Base-by-base conservation (phyloP, 140 eudicot species). In the Anethum foeniculum region DNA sequence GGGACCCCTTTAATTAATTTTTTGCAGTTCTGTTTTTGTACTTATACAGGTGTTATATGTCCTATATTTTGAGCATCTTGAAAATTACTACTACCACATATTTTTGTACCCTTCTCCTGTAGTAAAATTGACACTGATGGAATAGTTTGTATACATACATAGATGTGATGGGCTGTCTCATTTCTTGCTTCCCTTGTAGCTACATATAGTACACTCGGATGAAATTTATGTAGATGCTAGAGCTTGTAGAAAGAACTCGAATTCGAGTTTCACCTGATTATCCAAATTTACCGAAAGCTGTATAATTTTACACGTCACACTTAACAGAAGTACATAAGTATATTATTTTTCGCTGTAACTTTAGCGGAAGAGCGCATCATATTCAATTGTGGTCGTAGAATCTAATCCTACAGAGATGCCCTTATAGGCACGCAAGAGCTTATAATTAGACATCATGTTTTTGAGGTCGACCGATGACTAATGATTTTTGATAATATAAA, bases 21-120 rank as follows among this genome's bases (percentile, higher is more conserved):
- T 68, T 75, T 75, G 79, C 62, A 75, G 79, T 12, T 72, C 30
- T 72, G 8, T 10, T 32, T 38, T 72, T 36, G 77, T 72, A 72
- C 39, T 14, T 43, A 18, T 75, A 27, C 47, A 75, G 32, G 34
- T 75, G 78, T 75, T 27, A 32, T 4, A 39, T 39, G 49, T 38
- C 46, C 16, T n/a, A 6, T 2, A 32, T 30, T 69, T 69, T 1
- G 27, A 69, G 75, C 75, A 69, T 38, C 43, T 69, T 69, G 5
- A 69, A 15, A 19, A 16, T 16, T 68, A 25, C 25, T 68, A 25
- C 25, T 36, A 69, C 75, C 75, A 69, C 43, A 36, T 16, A 62
- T 69, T 69, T 15, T 18, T 44, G 75, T 18, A 62, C 34, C 69
- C 34, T 62, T 62, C n/a, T 30, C 36, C 69, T 62, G 18, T 62